A percentile compares a stretch with the other conserved stretches of the same genome.
Conservation (phyloP, 352 stramenopile species). For the Phytopythium kandeliae region DNA sequence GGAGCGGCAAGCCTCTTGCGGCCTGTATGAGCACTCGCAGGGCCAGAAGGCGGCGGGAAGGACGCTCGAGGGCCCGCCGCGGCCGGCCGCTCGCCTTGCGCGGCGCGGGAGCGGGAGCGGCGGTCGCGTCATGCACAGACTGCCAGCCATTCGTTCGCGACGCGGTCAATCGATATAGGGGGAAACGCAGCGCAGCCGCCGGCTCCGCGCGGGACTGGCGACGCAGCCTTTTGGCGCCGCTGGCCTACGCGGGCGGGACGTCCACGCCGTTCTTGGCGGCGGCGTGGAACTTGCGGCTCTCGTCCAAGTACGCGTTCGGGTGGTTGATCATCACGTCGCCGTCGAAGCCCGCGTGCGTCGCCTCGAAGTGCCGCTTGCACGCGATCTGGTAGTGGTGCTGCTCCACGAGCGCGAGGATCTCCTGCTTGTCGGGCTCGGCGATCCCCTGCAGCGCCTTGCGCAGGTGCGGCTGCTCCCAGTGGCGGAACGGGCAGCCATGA, state of each 20-base stretch:
- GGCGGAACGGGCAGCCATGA: constrained; percentile 98
- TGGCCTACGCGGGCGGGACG: constrained; percentile 19
- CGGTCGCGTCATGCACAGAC: too few relatives aligned
- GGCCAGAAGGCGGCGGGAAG: too few relatives aligned
- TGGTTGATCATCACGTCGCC: constrained; percentile 96
- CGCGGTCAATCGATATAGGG: too few relatives aligned
- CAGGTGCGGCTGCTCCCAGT: constrained; percentile 94
- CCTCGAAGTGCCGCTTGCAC: constrained; percentile 97
- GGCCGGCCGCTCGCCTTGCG: too few relatives aligned
- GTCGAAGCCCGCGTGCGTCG: constrained; percentile 81
- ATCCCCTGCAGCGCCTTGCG: constrained; percentile 81
- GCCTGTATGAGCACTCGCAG: too few relatives aligned
- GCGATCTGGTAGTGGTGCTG: constrained; percentile 97
- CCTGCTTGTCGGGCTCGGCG: constrained; percentile 81
- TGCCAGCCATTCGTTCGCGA: too few relatives aligned
- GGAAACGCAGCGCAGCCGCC: too few relatives aligned
- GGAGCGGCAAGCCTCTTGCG: too few relatives aligned
- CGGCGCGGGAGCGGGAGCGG: too few relatives aligned
- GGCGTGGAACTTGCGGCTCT: constrained; percentile 92
- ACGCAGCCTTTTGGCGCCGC: too few relatives aligned
- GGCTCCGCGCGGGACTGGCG: too few relatives aligned
- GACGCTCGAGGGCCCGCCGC: too few relatives aligned
- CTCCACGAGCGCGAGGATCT: constrained; percentile 91
- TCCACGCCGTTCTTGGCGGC: constrained; percentile 73
- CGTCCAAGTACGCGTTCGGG: constrained; percentile 98